phyloP scores from a whole-genome alignment of 202 grass and related monocot genomes.

The Schoenoplectus tabernaemontani region DNA sequence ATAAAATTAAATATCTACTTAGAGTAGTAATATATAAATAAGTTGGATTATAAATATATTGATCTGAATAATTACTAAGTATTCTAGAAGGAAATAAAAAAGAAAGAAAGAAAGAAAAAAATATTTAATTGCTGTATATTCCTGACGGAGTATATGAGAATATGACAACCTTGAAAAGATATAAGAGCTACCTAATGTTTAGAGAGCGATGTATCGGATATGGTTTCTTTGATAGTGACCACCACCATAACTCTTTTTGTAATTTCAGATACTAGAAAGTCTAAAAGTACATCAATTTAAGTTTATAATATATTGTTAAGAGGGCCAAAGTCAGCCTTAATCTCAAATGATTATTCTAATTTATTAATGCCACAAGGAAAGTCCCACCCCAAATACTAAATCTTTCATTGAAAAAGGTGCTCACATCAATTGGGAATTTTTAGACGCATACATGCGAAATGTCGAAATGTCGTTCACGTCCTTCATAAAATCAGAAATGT shows the following conservation, averaged over 20 bases:
- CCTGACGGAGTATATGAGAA: conserved; percentile 10
- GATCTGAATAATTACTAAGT: too few species aligned
- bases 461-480: not conserved
- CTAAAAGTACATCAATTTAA: not conserved
- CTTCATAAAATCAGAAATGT: too few species aligned
- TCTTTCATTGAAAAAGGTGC: not conserved
- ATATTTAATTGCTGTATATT: not conserved
- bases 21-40: too few species aligned
- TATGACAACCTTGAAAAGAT: conserved; percentile 2
- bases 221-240: conserved; percentile 11
- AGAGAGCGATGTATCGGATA: not conserved
- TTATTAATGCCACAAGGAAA: not conserved
- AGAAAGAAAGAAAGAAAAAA: not conserved
- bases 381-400: not conserved
- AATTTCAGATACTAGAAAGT: not conserved
- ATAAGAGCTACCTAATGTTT: conserved; percentile 15
- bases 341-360: conserved; percentile 16
- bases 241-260: conserved; percentile 15
- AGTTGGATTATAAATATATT: too few species aligned
- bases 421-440: not conserved
- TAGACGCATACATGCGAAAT: not conserved
- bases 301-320: not conserved
- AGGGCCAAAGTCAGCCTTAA: conserved; percentile 17
- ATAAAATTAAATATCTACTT: too few species aligned
- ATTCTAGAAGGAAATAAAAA: conserved; percentile 1